Percentiles rank a stretch among this genome's conserved stretches.
phyloP scores from a whole-genome alignment of 805 yeast genomes.

The Ogataea philodendri region DNA sequence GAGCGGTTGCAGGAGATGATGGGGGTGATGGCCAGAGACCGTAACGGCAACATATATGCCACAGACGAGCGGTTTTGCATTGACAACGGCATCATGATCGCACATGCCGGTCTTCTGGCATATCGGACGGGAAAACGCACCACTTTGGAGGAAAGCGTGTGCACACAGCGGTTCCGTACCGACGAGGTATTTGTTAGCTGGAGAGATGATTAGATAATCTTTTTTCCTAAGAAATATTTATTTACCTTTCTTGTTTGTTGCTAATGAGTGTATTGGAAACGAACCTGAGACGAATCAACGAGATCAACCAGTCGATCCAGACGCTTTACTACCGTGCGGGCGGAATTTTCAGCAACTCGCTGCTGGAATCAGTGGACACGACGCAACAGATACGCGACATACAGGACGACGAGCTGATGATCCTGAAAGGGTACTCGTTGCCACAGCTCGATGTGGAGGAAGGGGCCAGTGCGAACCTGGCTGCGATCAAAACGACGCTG shows the following conservation, averaged over 20 bases:
- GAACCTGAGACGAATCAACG: slow-evolving; percentile 16
- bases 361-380: slow-evolving; percentile 22
- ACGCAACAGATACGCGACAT: slow-evolving; percentile 25
- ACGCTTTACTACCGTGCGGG: slow-evolving; percentile 21
- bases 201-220: slow-evolving; percentile 57
- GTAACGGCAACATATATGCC: slow-evolving; percentile 87
- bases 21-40: slow-evolving; percentile 87
- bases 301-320: slow-evolving; percentile 23
- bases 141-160: slow-evolving; percentile 66
- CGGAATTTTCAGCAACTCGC: slow-evolving; percentile 26
- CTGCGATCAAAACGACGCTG: slow-evolving; percentile 5
- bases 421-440: slow-evolving; percentile 21
- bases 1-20: slow-evolving; percentile 92
- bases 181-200: slow-evolving; percentile 89
- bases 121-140: slow-evolving; percentile 72
- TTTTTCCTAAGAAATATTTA: neutral
- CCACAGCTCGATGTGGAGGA: slow-evolving; percentile 24
- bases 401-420: slow-evolving; percentile 21
- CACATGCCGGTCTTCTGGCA: slow-evolving; percentile 91
- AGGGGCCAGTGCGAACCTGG: slow-evolving; percentile 6
- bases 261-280: slow-evolving; percentile 19
- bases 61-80: slow-evolving; percentile 97
- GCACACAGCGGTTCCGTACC: slow-evolving; percentile 91
- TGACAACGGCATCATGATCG: slow-evolving; percentile 98
- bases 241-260: slow-evolving; percentile 1